These are phyloP conservation scores for Sclerotinia glacialis DNA, from an alignment of 2,329 filamentous ascomycete species.

Conservation along the genomic window DNA sequence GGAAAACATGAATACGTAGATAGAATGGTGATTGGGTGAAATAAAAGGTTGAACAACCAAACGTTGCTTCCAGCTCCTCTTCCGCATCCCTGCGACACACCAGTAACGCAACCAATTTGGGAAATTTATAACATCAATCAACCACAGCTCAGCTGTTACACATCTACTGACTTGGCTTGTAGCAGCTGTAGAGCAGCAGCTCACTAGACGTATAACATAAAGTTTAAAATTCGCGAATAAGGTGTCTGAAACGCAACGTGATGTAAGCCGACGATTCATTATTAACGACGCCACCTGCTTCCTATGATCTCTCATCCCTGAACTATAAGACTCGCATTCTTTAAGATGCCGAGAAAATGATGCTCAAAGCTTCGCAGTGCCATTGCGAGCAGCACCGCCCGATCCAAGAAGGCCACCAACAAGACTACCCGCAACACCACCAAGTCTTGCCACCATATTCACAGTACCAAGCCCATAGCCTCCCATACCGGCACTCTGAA, in stretches of 20 bases:
- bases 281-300: neutral
- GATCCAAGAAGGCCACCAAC: neutral
- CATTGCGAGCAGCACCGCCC: neutral
- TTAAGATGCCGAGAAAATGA: neutral
- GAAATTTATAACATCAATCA: too few species aligned
- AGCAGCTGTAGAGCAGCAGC: neutral
- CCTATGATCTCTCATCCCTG: neutral
- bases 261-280: neutral
- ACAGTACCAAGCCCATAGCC: neutral
- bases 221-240: neutral
- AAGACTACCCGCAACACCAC: neutral
- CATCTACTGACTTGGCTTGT: neutral
- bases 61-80: too few species aligned
- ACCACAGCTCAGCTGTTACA: too few species aligned
- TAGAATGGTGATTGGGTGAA: too few species aligned
- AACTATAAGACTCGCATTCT: too few species aligned
- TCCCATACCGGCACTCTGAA: slow-evolving; percentile 8
- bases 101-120: too few species aligned
- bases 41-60: too few species aligned
- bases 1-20: too few species aligned
- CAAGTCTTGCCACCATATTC: neutral
- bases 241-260: neutral
- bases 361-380: neutral
- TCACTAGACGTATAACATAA: neutral
- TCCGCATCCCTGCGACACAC: too few species aligned